Conservation (phyloP, 2,329 filamentous ascomycete genomes). For the Cladosporium sphaerospermum region DNA sequence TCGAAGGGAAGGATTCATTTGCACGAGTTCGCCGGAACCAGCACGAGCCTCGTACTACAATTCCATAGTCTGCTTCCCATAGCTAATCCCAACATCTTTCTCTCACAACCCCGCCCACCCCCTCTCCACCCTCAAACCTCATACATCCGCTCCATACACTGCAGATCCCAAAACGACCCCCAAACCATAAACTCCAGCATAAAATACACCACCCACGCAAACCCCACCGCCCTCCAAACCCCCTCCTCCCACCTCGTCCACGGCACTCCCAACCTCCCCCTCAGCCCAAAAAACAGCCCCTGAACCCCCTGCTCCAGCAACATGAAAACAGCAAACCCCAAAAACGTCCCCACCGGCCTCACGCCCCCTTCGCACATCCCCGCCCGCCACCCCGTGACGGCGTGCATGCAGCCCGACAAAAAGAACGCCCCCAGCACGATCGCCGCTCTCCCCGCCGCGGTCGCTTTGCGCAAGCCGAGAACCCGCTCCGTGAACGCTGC, state of each 20-base stretch:
- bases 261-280: not conserved
- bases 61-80: not conserved
- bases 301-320: constrained; percentile 1
- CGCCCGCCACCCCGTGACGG: not conserved
- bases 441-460: not conserved
- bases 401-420: constrained; percentile 8
- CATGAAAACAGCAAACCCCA: not conserved
- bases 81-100: too few species aligned
- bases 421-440: constrained; percentile 7
- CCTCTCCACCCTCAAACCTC: not conserved
- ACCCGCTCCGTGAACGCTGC: not conserved
- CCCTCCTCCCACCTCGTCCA: constrained; percentile 1
- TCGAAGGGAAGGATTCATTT: too few species aligned
- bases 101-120: too few species aligned
- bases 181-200: constrained; percentile 1
- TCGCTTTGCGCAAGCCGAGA: not conserved
- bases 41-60: not conserved
- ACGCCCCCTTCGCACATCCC: not conserved
- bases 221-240: constrained; percentile 4
- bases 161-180: not conserved
- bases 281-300: not conserved
- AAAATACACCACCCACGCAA: constrained; percentile 3
- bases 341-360: not conserved
- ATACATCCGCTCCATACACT: not conserved
- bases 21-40: not conserved